These are phyloP conservation scores for Mycena sanguinolenta DNA, from an alignment of 768 basidiomycete species.

Conservation along the genomic window DNA sequence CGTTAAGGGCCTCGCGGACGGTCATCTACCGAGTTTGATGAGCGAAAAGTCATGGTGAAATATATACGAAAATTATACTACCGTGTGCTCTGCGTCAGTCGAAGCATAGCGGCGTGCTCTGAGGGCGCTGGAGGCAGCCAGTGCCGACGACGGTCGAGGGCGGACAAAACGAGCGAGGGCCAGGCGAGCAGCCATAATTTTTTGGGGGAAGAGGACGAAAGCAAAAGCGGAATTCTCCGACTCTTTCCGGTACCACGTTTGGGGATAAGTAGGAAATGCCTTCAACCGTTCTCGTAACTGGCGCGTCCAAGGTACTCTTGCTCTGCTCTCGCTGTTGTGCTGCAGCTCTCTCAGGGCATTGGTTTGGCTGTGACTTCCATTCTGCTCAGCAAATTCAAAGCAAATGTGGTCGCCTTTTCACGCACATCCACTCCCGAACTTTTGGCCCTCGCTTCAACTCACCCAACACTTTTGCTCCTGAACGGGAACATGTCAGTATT, in stretches of 20 bases:
- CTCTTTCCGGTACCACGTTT: not conserved
- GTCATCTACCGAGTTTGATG: constrained; percentile 78
- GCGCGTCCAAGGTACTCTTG: constrained; percentile 78
- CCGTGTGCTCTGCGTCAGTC: constrained; percentile 58
- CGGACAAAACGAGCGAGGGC: constrained; percentile 77
- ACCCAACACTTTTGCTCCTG: constrained; percentile 59
- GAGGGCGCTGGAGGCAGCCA: constrained; percentile 56
- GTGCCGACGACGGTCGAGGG: constrained; percentile 59
- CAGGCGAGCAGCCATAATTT: constrained; percentile 72
- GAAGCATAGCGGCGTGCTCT: constrained; percentile 75
- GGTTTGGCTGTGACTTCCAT: constrained; percentile 84
- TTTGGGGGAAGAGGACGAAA: constrained; percentile 43
- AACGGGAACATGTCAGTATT: constrained; percentile 83
- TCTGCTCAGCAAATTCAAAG: constrained; percentile 72
- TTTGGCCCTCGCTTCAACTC: constrained; percentile 53
- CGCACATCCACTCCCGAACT: constrained; percentile 80
- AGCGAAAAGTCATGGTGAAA: not conserved
- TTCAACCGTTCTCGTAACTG: constrained; percentile 84
- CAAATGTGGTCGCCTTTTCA: constrained; percentile 82
- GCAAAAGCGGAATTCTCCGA: constrained; percentile 19
- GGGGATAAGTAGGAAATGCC: not conserved
- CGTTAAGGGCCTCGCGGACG: constrained; percentile 96
- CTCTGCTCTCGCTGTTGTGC: constrained; percentile 16
- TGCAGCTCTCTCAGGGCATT: constrained; percentile 62
- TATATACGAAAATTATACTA: constrained; percentile 41